Percentiles rank a stretch among this genome's conserved stretches.
phyloP scores from a whole-genome alignment of 352 stramenopile genomes.

The Phytophthora constricta region DNA sequence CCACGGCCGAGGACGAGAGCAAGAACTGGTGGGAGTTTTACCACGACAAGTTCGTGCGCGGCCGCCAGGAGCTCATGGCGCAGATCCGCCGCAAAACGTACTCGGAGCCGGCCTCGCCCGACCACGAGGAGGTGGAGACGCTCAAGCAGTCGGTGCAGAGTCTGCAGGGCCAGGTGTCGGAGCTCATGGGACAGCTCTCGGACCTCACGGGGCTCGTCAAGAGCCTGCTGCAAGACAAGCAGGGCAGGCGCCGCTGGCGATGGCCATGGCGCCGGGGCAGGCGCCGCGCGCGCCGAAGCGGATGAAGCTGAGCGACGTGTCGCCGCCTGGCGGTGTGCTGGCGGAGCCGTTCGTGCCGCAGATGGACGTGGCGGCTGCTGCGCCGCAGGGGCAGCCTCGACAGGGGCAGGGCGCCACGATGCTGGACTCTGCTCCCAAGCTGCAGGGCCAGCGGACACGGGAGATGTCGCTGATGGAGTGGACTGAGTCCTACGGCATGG shows the following conservation, averaged over 20 bases:
- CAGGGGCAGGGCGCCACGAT: constrained; percentile 35
- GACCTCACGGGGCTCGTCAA: constrained; percentile 80
- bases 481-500: constrained; percentile 81
- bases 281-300: constrained; percentile 49
- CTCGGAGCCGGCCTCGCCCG: constrained; percentile 76
- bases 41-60: constrained; percentile 90
- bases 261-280: constrained; percentile 8
- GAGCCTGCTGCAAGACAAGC: constrained; percentile 71
- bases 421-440: constrained; percentile 52
- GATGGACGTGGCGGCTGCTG: constrained; percentile 29
- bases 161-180: constrained; percentile 74
- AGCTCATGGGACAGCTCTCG: constrained; percentile 80
- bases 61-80: constrained; percentile 84
- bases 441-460: constrained; percentile 50
- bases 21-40: constrained; percentile 94
- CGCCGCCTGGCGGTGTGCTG: constrained; percentile 24
- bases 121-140: constrained; percentile 81
- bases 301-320: constrained; percentile 37
- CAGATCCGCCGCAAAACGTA: constrained; percentile 91
- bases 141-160: constrained; percentile 78
- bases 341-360: constrained; percentile 25
- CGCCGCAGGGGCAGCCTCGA: constrained; percentile 9
- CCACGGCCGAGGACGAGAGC: constrained; percentile 72
- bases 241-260: constrained; percentile 33
- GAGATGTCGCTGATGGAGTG: constrained; percentile 82